Evolutionary conservation across 2,329 filamentous ascomycete species (phyloP), one percentile per base, ranked within the genome.

Genomic region (Raffaelea deltoideospora): DNA sequence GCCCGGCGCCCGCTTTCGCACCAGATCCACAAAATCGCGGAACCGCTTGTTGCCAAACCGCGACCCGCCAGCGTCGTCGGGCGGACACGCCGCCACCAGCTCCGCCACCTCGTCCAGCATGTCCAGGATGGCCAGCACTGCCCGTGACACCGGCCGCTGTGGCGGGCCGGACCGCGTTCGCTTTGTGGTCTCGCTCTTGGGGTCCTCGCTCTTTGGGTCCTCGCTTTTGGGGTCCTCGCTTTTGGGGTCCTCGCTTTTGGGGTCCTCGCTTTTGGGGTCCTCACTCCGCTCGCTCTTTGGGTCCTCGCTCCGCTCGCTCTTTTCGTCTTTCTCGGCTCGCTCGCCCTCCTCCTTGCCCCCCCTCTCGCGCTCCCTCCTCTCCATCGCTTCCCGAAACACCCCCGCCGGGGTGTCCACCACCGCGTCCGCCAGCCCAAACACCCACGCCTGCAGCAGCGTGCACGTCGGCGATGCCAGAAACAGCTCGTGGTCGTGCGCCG

Each of bases 1-100:
- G 28, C 50, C 54, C 3, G 53, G 46, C 36, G 65, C 63, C 43
- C 66, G 67, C 18, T 67, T 65, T 46, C 67, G 68, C 15, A 81
- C 61, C 32, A 72, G 70, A 53, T 84, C 81, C 38, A 95, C 69
- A 50, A 92, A 87, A 40, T 72, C 68, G 34, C 85, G 75, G 59
- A 98, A 98, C 2, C 81, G 75, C 47, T 86, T 87, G 59, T 98
- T 98, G 33, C 90, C 92, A 55, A 98, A 98, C 20, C 90, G 72
- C 9, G 86, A 94, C 32, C 86, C 86, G 22, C 76, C 79, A 33
- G 87, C 82, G 44, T 96, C 86, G 46, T 88, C 69, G 1, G 90
- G 79, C 1, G 90, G 90, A 36, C 79, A 77, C 35, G 68, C 60
- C 13, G 66, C 60, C 5, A 93, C 67, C 1, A 88, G 64, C 5